Base-by-base conservation (phyloP, 345 rosid species). In the Lepidium didymum region DNA sequence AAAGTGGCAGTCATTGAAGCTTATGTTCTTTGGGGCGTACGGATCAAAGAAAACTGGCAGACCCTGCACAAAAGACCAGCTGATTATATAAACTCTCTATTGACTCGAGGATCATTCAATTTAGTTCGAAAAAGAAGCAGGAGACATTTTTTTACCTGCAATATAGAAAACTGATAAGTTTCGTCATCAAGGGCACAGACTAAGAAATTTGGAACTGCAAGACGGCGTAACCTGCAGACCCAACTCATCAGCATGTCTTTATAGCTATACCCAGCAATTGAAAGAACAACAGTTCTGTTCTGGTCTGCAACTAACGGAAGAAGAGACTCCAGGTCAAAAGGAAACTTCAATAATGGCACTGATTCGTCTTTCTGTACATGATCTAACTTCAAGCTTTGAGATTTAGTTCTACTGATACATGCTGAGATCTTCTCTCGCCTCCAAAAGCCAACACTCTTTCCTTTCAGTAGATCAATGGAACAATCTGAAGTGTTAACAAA, bases 231-330 rank as follows among this genome's bases (percentile, higher is more conserved):
- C 69, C 97, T 88, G 85, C 99, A 90, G 31, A 79, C 91, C 97
- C 97, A 90, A 81, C 91, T 94, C 97, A 94, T 91, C 76, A 91
- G 50, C 97, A 91, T 86, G 76, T 91, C 99, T 79, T 83, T 89
- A 52, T 91, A 91, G 64, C 99, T 94, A 80, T 79, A 84, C 67
- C 99, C 99, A 73, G 95, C 92, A 64, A 94, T 78, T 38, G 91
- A 77, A 62, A 94, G 92, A 68, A 94, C 85, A 73, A 91, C 43
- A 25, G 91, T 84, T 69, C 69, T 82, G 60, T 86, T 91, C 74
- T 81, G 71, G 76, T 89, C 97, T 41, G 90, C 95, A 67, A 64
- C 56, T 61, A 76, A 31, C 1, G 81, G 75, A 58, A 94, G 95
- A 47, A 91, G 91, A 36, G 86, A 84, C 79, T 84, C 86, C 41